Percentiles rank a stretch among this genome's conserved stretches.
phyloP scores from a whole-genome alignment of 2,329 filamentous ascomycete genomes.

The Diaporthe sp. region DNA sequence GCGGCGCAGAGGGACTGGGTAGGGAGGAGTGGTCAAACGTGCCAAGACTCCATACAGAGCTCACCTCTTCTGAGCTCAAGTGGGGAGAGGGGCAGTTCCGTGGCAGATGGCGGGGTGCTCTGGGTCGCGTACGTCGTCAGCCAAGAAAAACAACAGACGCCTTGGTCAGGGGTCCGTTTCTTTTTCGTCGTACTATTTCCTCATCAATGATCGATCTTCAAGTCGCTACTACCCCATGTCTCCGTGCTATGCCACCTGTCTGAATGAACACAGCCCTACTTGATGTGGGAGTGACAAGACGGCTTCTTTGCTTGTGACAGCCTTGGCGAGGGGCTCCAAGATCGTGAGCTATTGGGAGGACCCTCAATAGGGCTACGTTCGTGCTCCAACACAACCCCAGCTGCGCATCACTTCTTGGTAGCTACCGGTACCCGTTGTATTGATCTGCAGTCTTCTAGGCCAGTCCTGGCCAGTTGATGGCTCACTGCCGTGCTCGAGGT shows the following conservation, averaged over 20 bases:
- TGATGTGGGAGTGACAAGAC: neutral
- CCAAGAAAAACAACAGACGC: slow-evolving; percentile 10
- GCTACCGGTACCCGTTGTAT: neutral
- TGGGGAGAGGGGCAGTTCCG: slow-evolving; percentile 37
- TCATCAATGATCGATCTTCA: neutral
- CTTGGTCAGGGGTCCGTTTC: slow-evolving; percentile 22
- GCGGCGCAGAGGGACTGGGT: slow-evolving; percentile 14
- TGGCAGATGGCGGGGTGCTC: slow-evolving; percentile 23
- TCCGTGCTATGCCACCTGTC: neutral
- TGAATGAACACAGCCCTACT: neutral
- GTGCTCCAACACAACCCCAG: neutral
- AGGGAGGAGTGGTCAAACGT: slow-evolving; percentile 30
- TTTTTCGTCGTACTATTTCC: neutral
- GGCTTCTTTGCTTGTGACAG: slow-evolving; percentile 15
- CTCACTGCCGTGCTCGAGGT: neutral
- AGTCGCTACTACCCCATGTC: too few species aligned
- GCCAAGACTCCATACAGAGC: slow-evolving; percentile 40
- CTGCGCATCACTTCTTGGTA: slow-evolving; percentile 16
- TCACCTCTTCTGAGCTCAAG: slow-evolving; percentile 30
- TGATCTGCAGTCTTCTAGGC: slow-evolving; percentile 9
- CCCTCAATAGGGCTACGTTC: neutral
- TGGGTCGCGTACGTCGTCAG: slow-evolving; percentile 24
- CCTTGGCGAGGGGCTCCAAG: slow-evolving; percentile 5
- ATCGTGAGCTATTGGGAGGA: neutral
- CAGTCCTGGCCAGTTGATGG: slow-evolving; percentile 7